phyloP scores from a whole-genome alignment of 345 rosid genomes.

The Boechera divaricarpa region DNA sequence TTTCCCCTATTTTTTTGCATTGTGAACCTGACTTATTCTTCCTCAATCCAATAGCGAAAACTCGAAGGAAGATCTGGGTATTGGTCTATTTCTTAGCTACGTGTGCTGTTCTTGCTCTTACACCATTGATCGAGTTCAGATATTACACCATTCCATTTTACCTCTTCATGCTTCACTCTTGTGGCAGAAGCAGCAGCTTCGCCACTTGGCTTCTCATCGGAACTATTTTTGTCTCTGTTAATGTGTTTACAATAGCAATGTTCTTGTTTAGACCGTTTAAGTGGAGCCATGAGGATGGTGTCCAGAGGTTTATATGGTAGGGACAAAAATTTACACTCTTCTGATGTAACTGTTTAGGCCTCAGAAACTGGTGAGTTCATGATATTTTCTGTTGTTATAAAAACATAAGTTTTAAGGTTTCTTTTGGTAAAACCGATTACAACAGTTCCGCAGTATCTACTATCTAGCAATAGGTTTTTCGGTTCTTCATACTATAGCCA shows the following conservation, averaged over 20 bases:
- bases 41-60: conserved; percentile 52
- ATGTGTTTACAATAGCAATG: conserved; percentile 71
- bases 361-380: conserved; percentile 10
- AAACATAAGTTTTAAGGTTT: not conserved
- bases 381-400: not conserved
- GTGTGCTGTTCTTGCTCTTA: conserved; percentile 77
- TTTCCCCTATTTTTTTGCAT: not conserved
- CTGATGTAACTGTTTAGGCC: conserved; percentile 4
- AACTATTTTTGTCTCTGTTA: conserved; percentile 48
- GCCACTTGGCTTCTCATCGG: conserved; percentile 62
- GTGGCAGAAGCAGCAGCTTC: conserved; percentile 31
- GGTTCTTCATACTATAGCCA: not conserved
- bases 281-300: conserved; percentile 86
- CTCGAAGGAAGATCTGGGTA: conserved; percentile 65
- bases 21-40: conserved; percentile 37
- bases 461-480: not conserved
- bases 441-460: too few species aligned
- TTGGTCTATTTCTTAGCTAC: conserved; percentile 81
- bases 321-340: conserved; percentile 32
- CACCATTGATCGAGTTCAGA: conserved; percentile 97
- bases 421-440: too few species aligned
- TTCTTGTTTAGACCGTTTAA: conserved; percentile 79
- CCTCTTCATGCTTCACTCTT: conserved; percentile 65
- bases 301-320: conserved; percentile 97
- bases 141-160: conserved; percentile 86